Base-by-base conservation (phyloP, 75 land plant genomes). In the Picea glauca region DNA sequence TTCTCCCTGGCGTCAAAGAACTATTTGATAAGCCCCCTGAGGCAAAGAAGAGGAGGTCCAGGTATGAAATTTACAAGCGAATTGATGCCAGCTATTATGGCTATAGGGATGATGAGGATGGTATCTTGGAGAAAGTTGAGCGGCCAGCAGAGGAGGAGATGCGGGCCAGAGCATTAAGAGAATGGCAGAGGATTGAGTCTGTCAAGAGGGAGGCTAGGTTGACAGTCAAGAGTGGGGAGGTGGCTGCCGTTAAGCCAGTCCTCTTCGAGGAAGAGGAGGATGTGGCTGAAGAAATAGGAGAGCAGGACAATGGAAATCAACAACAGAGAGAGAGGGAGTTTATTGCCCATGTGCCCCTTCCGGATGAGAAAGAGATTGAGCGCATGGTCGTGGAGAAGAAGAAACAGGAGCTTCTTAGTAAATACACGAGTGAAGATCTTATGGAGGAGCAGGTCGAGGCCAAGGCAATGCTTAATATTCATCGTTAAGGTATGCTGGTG, bases 1-100 rank as follows among this genome's bases (percentile, higher is more conserved):
- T 92, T 78, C 88, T 97, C 17, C 99, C 99, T 15, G 99, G 99
- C 2, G 98, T 97, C 18, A 80, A 84, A 62, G 99, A 97, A 73
- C 82, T 97, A 33, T 97, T 97, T 63, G 99, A 97, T 79, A 90
- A 90, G 80, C 99, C 99, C 13, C 91, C 93, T 0, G 96, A 95
- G 83, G 17, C 84, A 60, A 81, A 85, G 74, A 95, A 89, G 84
- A 80, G 93, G 60, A 72, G 98, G 50, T 84, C 92, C 2, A 77
- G 99, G 63, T 91, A 97, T 79, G 98, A 97, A 38, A 97, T 97
- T 58, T 97, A 90, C 78, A 93, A 90, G 87, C 79, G 99, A 38
- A 97, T 97, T 66, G 98, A 95, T 80, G 90, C 95, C 1, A 92
- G 95, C 68, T 97, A 97, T 61, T 95, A 97, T 83, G 99, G 99